phyloP scores from a whole-genome alignment of 78 protist species.

The Chrysochromulina tobinii region DNA sequence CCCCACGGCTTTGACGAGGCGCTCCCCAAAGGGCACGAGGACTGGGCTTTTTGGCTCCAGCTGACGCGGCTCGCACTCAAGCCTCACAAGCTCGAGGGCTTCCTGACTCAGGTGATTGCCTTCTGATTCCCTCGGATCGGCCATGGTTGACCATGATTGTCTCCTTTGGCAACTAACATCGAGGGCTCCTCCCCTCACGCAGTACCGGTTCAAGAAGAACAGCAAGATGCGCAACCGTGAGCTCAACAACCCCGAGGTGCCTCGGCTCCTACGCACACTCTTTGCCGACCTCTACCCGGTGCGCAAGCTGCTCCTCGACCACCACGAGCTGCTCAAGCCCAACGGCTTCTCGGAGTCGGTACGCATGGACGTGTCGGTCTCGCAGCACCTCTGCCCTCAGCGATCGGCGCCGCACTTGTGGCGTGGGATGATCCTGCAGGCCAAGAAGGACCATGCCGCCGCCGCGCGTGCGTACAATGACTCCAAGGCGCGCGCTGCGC shows the following conservation, averaged over 20 bases:
- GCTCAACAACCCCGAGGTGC: not conserved
- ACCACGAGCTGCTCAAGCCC: conserved; percentile 18
- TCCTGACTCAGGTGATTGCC: not conserved
- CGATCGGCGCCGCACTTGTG: not conserved
- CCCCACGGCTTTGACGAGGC: conserved; percentile 25
- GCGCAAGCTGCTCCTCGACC: conserved; percentile 24
- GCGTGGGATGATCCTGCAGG: not conserved
- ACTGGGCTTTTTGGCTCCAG: conserved; percentile 29
- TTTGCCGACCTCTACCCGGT: conserved; percentile 4
- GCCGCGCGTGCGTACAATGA: not conserved
- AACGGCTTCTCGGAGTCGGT: not conserved
- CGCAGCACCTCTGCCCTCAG: not conserved
- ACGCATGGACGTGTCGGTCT: not conserved
- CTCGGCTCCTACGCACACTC: conserved; percentile 8
- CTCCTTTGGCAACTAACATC: no score
- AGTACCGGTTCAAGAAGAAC: not conserved
- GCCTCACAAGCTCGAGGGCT: not conserved
- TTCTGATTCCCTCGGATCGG: no score
- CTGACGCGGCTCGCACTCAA: not conserved
- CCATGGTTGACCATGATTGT: no score
- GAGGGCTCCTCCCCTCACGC: not conserved
- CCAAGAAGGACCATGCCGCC: not conserved
- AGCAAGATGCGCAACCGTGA: conserved; percentile 19
- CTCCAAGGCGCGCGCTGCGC: not conserved
- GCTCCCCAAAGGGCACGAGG: conserved; percentile 22